Base-by-base conservation (phyloP, 2,329 filamentous ascomycete genomes). In the Cordyceps cateniannulata region DNA sequence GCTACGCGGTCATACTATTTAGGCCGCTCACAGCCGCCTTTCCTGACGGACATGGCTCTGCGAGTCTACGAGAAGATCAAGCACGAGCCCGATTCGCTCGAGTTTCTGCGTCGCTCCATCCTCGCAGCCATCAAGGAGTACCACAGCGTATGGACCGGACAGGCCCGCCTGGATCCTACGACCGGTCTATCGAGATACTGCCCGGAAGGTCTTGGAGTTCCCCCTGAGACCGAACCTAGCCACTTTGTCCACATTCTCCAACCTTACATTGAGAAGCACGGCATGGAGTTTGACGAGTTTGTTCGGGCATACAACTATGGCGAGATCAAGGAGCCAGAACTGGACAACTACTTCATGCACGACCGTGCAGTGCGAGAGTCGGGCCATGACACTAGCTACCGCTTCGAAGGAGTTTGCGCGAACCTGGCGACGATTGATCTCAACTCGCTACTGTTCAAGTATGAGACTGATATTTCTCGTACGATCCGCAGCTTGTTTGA, bases 61-160 rank as follows among this genome's bases (percentile, higher is more conserved):
- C 88, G 92, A 60, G 91, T 96, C 47, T 98, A 95, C 72, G 92
- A 97, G 69, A 89, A 89, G 70, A 98, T 97, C 74, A 91, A 92
- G 77, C 87, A 92, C 66, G 89, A 96, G 71, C 85, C 88, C 0
- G 90, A 86, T 53, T 85, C 92, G 1, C 75, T 86, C 55, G 91
- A 96, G 0, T 97, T 98, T 73, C 80, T 99, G 64, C 84, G 85
- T 35, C 83, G 83, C 18, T 85, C 92, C 7, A 90, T 92, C 32
- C 81, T 96, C 44, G 93, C 95, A 7, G 95, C 93, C 12, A 97
- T 98, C 79, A 99, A 98, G 76, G 93, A 97, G 73, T 97, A 97
- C 72, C 86, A 96, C 74, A 90, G 84, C 62, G 90, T 96, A 3
- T 97, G 93, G 93, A 90, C 86, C 74, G 78, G 84, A 10, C 82